Base-by-base conservation (phyloP, 345 rosid species). In the Bruguiera gymnorhiza region DNA sequence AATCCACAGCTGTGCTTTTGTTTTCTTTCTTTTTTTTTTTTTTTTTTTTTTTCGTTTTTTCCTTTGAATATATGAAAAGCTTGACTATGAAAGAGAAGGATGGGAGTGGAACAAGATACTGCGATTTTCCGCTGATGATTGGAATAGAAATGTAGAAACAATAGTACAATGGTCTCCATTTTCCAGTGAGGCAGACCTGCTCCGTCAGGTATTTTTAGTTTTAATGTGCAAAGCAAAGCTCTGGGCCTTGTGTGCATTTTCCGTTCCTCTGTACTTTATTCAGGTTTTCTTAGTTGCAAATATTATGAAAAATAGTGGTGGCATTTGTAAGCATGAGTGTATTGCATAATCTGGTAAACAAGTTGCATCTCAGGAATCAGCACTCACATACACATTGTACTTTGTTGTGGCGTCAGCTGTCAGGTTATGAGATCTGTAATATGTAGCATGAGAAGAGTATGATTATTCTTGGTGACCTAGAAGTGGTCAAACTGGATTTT, bases 81-180 rank as follows among this genome's bases (percentile, higher is more conserved):
- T 93, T 70, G 97, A 89, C 82, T 93, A 83, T 70, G 86, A 84
- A 78, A 82, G 83, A 81, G 75, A 70, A 65, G 88, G 67, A 48
- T 43, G 27, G n/a, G 87, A 82, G 55, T 93, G 96, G 94, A 81
- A 71, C 69, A 82, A 77, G 80, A 73, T 88, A 65, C 27, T 63
- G 30, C 85, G 94, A 58, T 79, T 80, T 73, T 79, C 93, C 67
- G 59, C 63, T 26, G 61, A 29, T 68, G 97, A 87, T 79, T 93
- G 96, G 97, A 63, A 74, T 66, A 86, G 63, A 78, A 93, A 87
- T 77, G 75, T 83, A 58, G 88, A 86, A 73, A 86, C 96, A 15
- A 85, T 91, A 48, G 43, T 82, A 68, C 84, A 82, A 29, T 93
- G 98, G 98, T 91, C 97, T 66, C 97, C 98, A 24, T 91, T 87